Evolutionary conservation across 139 green algal species (phyloP).

Genomic region (Eudorina sp.): DNA sequence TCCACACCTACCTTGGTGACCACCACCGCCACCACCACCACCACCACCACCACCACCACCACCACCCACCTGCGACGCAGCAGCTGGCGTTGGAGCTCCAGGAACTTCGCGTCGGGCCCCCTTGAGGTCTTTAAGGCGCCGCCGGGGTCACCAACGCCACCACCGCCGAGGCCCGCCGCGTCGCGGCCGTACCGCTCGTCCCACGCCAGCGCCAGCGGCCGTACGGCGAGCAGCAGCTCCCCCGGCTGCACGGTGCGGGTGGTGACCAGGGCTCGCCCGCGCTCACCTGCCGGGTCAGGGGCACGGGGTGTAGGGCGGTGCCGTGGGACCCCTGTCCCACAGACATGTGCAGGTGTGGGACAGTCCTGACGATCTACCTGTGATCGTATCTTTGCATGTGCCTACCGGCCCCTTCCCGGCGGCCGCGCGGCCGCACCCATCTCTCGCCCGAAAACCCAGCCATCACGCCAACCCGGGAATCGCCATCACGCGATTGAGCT

Average conservation of each 20-base stretch:
- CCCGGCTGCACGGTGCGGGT: constrained; percentile 4
- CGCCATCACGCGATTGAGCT: too few relatives aligned
- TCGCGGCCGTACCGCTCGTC: not conserved
- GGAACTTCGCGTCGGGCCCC: constrained; percentile 44
- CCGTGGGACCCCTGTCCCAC: too few relatives aligned
- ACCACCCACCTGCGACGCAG: constrained; percentile 11
- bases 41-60: not conserved
- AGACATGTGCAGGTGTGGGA: too few relatives aligned
- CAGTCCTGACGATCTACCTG: not conserved
- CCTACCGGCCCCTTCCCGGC: not conserved
- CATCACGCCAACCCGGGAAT: not conserved
- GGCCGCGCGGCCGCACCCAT: not conserved
- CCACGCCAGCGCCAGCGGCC: constrained; percentile 35
- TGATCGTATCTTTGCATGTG: not conserved
- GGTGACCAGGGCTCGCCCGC: constrained; percentile 18
- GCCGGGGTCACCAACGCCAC: too few relatives aligned
- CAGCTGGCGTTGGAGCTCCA: constrained; percentile 43
- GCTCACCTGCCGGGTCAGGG: not conserved
- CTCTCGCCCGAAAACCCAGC: not conserved
- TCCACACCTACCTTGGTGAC: not conserved
- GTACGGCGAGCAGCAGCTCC: constrained; percentile 39
- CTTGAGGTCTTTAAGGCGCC: too few relatives aligned
- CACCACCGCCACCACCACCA: not conserved
- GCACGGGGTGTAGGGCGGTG: not conserved
- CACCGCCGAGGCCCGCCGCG: not conserved